Conservation (phyloP, 2,329 filamentous ascomycete species). For the Geosmithia putterillii region DNA sequence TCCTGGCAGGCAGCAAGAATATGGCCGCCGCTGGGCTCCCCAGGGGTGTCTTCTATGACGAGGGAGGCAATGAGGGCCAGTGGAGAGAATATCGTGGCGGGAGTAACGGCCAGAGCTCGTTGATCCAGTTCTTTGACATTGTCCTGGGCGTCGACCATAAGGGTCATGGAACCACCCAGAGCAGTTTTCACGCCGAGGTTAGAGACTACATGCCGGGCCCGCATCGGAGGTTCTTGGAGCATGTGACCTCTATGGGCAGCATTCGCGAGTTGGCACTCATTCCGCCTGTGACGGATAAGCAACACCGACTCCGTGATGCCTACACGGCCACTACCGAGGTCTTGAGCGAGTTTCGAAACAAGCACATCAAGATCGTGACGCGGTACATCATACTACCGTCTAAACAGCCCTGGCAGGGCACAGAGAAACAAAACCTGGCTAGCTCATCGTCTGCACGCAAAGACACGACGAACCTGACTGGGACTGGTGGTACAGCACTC, state of each 20-base stretch:
- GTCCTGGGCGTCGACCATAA: constrained; percentile 71
- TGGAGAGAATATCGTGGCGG: constrained; percentile 79
- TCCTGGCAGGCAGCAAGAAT: constrained; percentile 82
- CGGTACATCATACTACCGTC: constrained; percentile 82
- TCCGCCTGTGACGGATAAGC: constrained; percentile 41
- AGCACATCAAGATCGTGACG: constrained; percentile 81
- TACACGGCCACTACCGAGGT: constrained; percentile 68
- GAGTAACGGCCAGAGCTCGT: constrained; percentile 83
- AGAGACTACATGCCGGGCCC: constrained; percentile 81
- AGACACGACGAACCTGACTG: constrained; percentile 45
- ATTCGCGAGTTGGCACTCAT: constrained; percentile 57
- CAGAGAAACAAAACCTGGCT: constrained; percentile 25
- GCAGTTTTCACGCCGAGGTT: constrained; percentile 53
- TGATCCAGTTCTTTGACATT: constrained; percentile 89
- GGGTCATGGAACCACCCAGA: constrained; percentile 19
- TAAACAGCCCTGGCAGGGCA: constrained; percentile 21
- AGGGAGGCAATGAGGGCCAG: constrained; percentile 49
- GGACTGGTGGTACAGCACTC: constrained; percentile 77
- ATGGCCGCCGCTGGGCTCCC: constrained; percentile 79
- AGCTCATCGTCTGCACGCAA: constrained; percentile 25
- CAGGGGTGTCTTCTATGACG: constrained; percentile 73
- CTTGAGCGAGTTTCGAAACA: constrained; percentile 65
- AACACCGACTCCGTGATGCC: constrained; percentile 20
- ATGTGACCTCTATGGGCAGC: constrained; percentile 58
- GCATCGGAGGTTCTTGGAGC: constrained; percentile 66